Evolutionary conservation across 257 asterid species (phyloP), one percentile per base, ranked within the genome.

Genomic region (Nicotiana obtusifolia): DNA sequence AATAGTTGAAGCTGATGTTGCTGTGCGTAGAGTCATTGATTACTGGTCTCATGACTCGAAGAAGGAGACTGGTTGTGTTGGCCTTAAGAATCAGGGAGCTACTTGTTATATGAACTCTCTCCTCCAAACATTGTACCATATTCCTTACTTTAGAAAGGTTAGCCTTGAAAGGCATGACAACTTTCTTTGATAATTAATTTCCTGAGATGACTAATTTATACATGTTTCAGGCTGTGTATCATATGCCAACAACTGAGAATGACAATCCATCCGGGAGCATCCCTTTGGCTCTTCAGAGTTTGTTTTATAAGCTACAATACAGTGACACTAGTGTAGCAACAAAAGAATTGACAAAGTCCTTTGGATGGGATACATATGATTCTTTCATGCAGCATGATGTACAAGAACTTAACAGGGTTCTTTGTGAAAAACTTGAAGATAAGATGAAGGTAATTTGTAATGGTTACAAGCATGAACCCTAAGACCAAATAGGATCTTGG

Each of bases 321-420:
- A 88, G 93, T 83, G 97, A 93, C 80, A 88, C 92, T 53, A 92
- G 95, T 86, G 97, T 92, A 33, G 93, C 97, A 82, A 93, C 97
- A 33, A 93, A 93, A 86, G 97, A 93, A 90, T 86, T 93, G 90
- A 93, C 97, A 0, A 92, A 92, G 84, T 92, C 97, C 49, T 93
- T 93, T 84, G 97, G 97, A 11, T 91, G 97, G 97, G 97, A 91
- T 82, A 87, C 95, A 54, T 89, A 90, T 85, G 97, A 93, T 83
- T 90, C 96, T 49, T 93, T 93, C 87, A 89, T 91, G 97, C 97
- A 91, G 87, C 97, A 91, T 87, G 97, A 93, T 62, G 97, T 90
- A 82, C 97, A 93, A 91, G 97, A 93, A 83, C 95, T 93, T 81
- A 93, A 93, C 84, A 87, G 97, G 84, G 97, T 91, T 78, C 93